Percentiles rank a stretch among this genome's conserved stretches.
These are phyloP conservation scores for Magnolia kwangsiensis DNA, from an alignment of 164 flowering plant genomes.

Conservation along the genomic window DNA sequence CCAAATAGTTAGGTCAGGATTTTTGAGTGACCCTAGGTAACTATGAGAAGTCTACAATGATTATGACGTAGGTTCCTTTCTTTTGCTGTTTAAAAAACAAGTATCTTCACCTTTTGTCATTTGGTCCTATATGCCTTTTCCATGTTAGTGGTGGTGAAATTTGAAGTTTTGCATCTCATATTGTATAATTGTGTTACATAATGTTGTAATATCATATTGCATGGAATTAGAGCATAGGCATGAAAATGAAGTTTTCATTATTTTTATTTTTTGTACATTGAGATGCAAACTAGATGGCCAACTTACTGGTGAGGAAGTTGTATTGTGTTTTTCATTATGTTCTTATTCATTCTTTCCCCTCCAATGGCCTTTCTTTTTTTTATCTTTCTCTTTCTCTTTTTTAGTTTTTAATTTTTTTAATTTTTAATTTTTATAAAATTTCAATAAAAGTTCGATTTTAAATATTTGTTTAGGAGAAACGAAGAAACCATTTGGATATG, in stretches of 20 bases:
- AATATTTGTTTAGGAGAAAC: constrained; percentile 58
- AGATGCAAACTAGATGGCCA: not conserved
- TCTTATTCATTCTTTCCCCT: not conserved
- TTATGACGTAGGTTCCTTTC: no score
- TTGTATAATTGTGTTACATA: not conserved
- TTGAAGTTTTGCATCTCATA: not conserved
- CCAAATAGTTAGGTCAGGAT: not conserved
- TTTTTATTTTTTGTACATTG: no score
- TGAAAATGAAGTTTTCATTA: no score
- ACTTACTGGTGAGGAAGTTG: not conserved
- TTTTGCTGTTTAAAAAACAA: not conserved
- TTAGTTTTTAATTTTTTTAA: no score
- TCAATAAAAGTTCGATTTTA: not conserved
- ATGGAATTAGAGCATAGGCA: not conserved
- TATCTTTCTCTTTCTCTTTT: no score
- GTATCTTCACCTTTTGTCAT: not conserved
- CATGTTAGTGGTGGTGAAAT: not conserved
- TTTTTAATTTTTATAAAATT: no score
- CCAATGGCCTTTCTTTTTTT: no score
- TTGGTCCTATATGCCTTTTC: not conserved
- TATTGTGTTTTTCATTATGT: not conserved
- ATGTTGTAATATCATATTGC: not conserved
- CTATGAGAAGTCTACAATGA: not conserved
- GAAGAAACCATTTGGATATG: constrained; percentile 95
- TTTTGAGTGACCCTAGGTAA: not conserved